Conservation (phyloP, 2,329 filamentous ascomycete species). For the Huntiella omanensis region DNA sequence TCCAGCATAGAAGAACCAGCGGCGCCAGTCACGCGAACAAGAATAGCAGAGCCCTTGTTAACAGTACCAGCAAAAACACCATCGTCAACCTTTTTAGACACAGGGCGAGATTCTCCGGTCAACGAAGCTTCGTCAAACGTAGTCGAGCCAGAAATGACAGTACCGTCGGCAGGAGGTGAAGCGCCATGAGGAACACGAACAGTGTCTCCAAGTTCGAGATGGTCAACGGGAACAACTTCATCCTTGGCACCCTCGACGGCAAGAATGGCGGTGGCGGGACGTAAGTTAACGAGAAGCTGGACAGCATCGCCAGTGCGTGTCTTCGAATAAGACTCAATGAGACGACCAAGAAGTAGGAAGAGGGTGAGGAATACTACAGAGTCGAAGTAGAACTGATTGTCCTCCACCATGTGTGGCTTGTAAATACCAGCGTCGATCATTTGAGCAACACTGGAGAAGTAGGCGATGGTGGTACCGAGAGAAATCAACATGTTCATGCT, state of each 20-base stretch:
- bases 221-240: slow-evolving; percentile 36
- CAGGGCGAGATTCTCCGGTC: slow-evolving; percentile 55
- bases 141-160: slow-evolving; percentile 40
- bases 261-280: slow-evolving; percentile 58
- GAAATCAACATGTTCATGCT: slow-evolving; percentile 95
- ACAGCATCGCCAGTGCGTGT: slow-evolving; percentile 78
- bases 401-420: slow-evolving; percentile 21
- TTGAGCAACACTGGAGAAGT: slow-evolving; percentile 63
- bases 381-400: slow-evolving; percentile 62
- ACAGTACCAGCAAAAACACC: slow-evolving; percentile 54
- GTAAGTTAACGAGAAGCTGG: slow-evolving; percentile 55
- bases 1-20: slow-evolving; percentile 60
- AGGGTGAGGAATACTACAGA: slow-evolving; percentile 82
- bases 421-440: slow-evolving; percentile 43
- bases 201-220: slow-evolving; percentile 54
- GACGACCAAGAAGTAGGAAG: slow-evolving; percentile 58
- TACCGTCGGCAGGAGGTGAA: slow-evolving; percentile 71
- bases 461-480: slow-evolving; percentile 72
- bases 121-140: slow-evolving; percentile 80
- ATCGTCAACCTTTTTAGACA: slow-evolving; percentile 45
- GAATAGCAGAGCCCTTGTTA: slow-evolving; percentile 47
- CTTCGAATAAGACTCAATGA: slow-evolving; percentile 80
- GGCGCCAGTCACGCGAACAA: slow-evolving; percentile 43
- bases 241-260: slow-evolving; percentile 27
- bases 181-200: slow-evolving; percentile 61